phyloP scores from a whole-genome alignment of 331 rosid species.

The Quercus tomentella region DNA sequence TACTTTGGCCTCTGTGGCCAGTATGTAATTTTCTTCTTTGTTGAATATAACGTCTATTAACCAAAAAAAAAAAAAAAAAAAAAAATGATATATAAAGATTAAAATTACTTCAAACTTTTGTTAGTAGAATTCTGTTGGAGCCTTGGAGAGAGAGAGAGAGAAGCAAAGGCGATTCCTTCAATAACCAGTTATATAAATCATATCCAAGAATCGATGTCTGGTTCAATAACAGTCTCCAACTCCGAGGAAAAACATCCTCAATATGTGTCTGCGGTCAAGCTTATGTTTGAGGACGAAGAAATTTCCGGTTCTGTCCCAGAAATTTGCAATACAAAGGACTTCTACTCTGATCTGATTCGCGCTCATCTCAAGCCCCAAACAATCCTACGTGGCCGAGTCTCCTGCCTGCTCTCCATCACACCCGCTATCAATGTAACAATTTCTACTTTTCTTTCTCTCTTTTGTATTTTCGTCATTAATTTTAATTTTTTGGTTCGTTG shows the following conservation, averaged over 20 bases:
- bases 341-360: constrained; percentile 31
- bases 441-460: not conserved
- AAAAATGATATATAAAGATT: too few species aligned
- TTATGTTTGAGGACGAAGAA: constrained; percentile 14
- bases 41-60: too few species aligned
- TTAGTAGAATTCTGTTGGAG: too few species aligned
- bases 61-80: too few species aligned
- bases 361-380: constrained; percentile 31
- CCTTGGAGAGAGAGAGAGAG: not conserved
- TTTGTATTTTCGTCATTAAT: not conserved
- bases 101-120: too few species aligned
- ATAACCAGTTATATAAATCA: not conserved
- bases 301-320: constrained; percentile 27
- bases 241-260: constrained; percentile 26
- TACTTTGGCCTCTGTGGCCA: too few species aligned
- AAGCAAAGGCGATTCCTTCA: not conserved
- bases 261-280: not conserved
- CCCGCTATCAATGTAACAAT: constrained; percentile 37
- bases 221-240: constrained; percentile 9
- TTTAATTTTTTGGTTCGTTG: too few species aligned
- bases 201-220: not conserved
- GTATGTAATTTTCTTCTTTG: too few species aligned
- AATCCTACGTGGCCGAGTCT: constrained; percentile 41
- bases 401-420: constrained; percentile 44
- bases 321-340: constrained; percentile 25